Conservation (phyloP, 106 monocot species). For the Ottelia alismoides region DNA sequence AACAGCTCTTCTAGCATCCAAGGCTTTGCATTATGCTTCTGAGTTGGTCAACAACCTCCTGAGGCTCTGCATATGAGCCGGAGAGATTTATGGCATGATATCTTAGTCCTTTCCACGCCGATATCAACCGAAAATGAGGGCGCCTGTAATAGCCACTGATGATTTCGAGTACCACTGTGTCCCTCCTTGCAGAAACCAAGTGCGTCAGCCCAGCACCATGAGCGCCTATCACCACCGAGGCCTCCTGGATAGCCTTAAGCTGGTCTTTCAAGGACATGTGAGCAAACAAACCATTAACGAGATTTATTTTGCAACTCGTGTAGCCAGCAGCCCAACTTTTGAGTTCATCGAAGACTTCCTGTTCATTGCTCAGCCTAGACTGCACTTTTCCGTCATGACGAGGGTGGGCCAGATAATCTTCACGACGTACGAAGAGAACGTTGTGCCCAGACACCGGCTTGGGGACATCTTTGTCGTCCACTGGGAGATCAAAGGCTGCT, state of each 20-base stretch:
- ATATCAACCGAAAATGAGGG: constrained; percentile 84
- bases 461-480: constrained; percentile 8
- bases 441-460: constrained; percentile 29
- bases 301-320: constrained; percentile 50
- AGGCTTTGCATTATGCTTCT: constrained; percentile 48
- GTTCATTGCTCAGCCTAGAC: constrained; percentile 73
- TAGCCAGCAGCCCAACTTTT: constrained; percentile 50
- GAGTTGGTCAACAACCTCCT: constrained; percentile 45
- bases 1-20: constrained; percentile 76
- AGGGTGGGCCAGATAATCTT: constrained; percentile 93
- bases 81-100: constrained; percentile 83
- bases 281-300: constrained; percentile 84
- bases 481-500: constrained; percentile 48
- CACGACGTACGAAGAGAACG: constrained; percentile 84
- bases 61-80: constrained; percentile 55
- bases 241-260: constrained; percentile 49
- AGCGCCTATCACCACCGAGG: constrained; percentile 84
- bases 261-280: constrained; percentile 90
- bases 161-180: constrained; percentile 68
- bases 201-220: constrained; percentile 95
- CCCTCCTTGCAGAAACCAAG: constrained; percentile 45
- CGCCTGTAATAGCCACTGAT: constrained; percentile 72
- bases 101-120: constrained; percentile 74
- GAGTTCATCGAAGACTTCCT: constrained; percentile 57
- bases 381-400: constrained; percentile 72